Base-by-base conservation (phyloP, 1,139 yeast genomes). In the Geotrichum restrictum region DNA sequence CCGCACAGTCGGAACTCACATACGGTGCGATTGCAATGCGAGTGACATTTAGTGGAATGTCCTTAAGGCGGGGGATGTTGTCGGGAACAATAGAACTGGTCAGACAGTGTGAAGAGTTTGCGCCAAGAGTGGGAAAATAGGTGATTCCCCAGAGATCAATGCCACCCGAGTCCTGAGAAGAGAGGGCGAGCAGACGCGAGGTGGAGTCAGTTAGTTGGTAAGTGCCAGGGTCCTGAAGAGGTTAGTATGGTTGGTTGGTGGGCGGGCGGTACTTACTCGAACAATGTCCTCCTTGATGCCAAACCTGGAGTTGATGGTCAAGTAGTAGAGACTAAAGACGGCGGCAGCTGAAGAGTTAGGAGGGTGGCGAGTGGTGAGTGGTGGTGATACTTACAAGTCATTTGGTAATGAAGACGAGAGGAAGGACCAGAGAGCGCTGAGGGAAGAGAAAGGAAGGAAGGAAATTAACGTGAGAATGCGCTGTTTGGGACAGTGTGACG, bases 111-210 rank as follows among this genome's bases (percentile, higher is more conserved):
- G 40, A 22, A 21, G 34, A 32, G 24, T 31, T 27, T 6, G 48
- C 40, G 2, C 13, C 22, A 8, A 51, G 45, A 3, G 48, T 24
- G 1, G 57, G 57, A 3, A 55, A 14, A 32, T 55, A 55, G 13
- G 54, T 45, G 4, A 50, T 41, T 4, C 57, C 57, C 57, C 57
- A 55, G 7, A 48, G n/a, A 13, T 34, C 40, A 32, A 49, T 21
- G 4, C 55, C 55, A 29, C 40, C 18, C 3, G 46, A 24, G 24
- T 52, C 57, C 8, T 19, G 16, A 11, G 49, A 31, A 1, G 55
- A 31, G 14, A 48, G n/a, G 6, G 51, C 33, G 7, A 55, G 27
- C 18, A 52, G 38, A 19, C 36, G 40, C 14, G 50, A 22, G 14
- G 44, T 33, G 10, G 47, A n/a, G 31, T 52, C 55, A 2, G 31